Conservation (phyloP, 441 rosid species). For the Cnidoscolus chayamansa region DNA sequence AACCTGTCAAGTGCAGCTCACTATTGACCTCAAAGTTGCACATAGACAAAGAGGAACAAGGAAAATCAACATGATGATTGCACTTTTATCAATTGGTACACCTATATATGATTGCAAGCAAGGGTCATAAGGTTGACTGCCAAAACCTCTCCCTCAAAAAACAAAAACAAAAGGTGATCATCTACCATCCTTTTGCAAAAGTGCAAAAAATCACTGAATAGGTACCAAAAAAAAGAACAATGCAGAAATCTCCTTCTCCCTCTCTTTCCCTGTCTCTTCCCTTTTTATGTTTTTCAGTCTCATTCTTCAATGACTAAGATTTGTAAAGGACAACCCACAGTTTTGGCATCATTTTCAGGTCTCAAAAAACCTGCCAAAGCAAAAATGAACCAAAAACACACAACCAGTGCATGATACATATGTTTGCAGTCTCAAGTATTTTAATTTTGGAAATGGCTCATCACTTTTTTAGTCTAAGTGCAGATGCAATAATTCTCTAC, state of each 20-base stretch:
- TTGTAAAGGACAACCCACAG: too few species aligned
- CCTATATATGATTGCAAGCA: neutral
- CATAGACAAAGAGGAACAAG: neutral
- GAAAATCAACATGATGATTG: neutral
- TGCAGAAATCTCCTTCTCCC: neutral
- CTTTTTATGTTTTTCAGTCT: neutral
- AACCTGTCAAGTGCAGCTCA: neutral
- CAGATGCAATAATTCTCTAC: neutral
- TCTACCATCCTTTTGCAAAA: neutral
- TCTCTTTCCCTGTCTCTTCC: neutral
- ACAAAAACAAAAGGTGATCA: neutral
- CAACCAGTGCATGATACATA: neutral
- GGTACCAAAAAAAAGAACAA: neutral
- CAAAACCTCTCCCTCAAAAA: neutral
- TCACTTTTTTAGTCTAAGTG: slow-evolving; percentile 3
- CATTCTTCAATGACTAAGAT: neutral
- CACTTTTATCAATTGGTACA: neutral
- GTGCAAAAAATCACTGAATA: neutral
- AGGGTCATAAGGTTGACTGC: neutral
- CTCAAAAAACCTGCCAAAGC: neutral
- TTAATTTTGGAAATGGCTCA: neutral
- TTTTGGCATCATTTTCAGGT: neutral
- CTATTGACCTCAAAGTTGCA: neutral
- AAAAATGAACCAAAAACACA: neutral
- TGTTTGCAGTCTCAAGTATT: neutral